These are phyloP conservation scores for Wickerhamiella bombiphila DNA, from an alignment of 805 yeast species.

Conservation along the genomic window DNA sequence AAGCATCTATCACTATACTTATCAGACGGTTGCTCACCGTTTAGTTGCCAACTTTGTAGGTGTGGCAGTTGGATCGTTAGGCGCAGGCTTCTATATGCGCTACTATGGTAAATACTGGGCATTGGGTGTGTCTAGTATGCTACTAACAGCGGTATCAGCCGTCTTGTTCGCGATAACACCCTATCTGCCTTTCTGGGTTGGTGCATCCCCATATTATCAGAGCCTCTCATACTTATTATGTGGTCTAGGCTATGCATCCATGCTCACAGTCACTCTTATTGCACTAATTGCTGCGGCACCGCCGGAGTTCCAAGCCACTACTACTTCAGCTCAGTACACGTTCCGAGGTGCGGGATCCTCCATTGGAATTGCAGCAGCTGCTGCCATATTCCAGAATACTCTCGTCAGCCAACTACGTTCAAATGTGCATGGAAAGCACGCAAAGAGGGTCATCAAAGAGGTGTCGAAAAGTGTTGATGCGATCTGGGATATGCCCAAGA, in stretches of 20 bases:
- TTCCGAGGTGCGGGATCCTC: conserved; percentile 82
- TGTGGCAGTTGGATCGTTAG: conserved; percentile 50
- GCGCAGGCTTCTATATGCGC: conserved; percentile 53
- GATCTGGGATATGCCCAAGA: conserved; percentile 32
- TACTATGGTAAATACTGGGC: conserved; percentile 49
- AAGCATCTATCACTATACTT: conserved; percentile 47
- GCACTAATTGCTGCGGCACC: conserved; percentile 69
- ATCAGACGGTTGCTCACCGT: conserved; percentile 63
- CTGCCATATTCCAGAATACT: conserved; percentile 47
- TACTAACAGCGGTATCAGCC: conserved; percentile 35
- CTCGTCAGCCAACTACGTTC: conserved; percentile 24
- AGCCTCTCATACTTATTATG: conserved; percentile 28
- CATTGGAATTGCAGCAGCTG: conserved; percentile 56
- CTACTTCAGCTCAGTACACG: conserved; percentile 81
- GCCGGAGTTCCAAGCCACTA: conserved; percentile 56
- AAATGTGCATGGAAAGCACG: conserved; percentile 25
- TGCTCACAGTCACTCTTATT: conserved; percentile 55
- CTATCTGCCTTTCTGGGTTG: conserved; percentile 36
- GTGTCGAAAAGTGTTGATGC: conserved; percentile 42
- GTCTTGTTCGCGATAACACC: conserved; percentile 22
- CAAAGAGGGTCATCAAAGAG: conserved; percentile 23
- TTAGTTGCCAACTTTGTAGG: conserved; percentile 43
- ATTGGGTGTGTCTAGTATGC: conserved; percentile 31
- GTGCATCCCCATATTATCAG: conserved; percentile 43
- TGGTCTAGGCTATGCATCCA: conserved; percentile 52